Evolutionary conservation across 2,329 filamentous ascomycete species (phyloP), one percentile per base, ranked within the genome.

Genomic region (Phialemonium atrogriseum): DNA sequence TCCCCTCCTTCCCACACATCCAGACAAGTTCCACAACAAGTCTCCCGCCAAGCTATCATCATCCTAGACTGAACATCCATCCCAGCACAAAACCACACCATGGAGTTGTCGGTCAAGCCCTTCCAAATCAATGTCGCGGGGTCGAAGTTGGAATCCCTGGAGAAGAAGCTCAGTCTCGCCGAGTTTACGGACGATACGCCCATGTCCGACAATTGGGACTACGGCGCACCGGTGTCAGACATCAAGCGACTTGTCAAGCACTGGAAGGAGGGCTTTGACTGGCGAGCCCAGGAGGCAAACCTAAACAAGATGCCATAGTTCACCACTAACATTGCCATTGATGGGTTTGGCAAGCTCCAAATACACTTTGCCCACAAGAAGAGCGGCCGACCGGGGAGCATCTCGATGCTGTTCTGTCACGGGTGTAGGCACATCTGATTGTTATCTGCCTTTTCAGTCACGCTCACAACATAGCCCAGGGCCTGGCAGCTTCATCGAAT

Each of bases 401-500:
- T 84, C 24, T 79, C 80, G 0, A 47, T 84, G 18, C 50, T 84
- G 1, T 83, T 84, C 48, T 62, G 66, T n/a, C 79, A 84, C 47
- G 77, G 78, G 10, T 83, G 71, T 61, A 37, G 44, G 54, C 47
- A 10, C 22, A 14, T 12, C 29, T 34, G 11, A 4, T 16, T 21
- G 16, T 9, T 23, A 23, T 9, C 21, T n/a, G n/a, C n/a, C n/a
- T n/a, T n/a, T n/a, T n/a, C n/a, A n/a, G n/a, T n/a, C n/a, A n/a
- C 21, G 21, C n/a, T n/a, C 9, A 23, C 21, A 9, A 23, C 8
- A 9, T 9, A 9, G 9, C 21, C n/a, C 24, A 38, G 34, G 38
- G 73, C 81, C 81, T 0, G 80, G 81, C 1, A 78, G 70, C 40
- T 84, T 82, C 47, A 49, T 80, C 27, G 80, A 85, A 54, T 76